Evolutionary conservation across 2,329 filamentous ascomycete species (phyloP), one percentile per base, ranked within the genome.

Genomic region (Claviceps paspali): DNA sequence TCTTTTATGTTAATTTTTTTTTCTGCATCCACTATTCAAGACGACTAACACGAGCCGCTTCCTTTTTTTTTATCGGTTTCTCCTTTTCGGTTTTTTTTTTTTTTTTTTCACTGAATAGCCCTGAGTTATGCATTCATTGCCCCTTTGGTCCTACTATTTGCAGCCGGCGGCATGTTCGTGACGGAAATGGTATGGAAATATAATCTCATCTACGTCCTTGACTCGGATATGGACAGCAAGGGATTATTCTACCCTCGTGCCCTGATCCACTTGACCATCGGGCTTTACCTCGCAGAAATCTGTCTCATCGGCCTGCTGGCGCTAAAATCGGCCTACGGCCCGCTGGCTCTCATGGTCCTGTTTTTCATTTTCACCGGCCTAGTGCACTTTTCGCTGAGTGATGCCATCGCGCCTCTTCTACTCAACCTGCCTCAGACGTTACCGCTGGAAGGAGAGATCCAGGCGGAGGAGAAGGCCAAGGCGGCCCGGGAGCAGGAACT

Each of bases 121-220:
- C 79, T 95, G 43, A 81, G 78, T 23, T 95, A 95, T 53, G 79
- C 85, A 2, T 79, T 78, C 44, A 92, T 95, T 49, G 83, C 86
- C 2, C 88, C 87, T 1, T 63, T 95, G 9, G 78, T 94, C 38
- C 68, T 94, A 35, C 73, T 78, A 5, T 95, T 94, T 50, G 83
- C 84, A 1, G 76, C 79, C 1, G 67, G 83, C 28, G 86, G 84
- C 21, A 71, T 95, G 41, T 74, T 68, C 17, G 64, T 91, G 29
- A 87, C 94, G 59, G 92, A 93, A 54, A 64, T 88, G 36, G 82
- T 86, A 33, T 94, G 85, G 67, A 75, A 82, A 14, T 94, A 96
- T 67, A 92, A 94, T 53, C 61, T 96, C 38, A 69, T 95, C 35
- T 95, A 84, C 56, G 85, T 94, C 26, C 80, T 78, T 35, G 82